Evolutionary conservation across 179 eudicot species (phyloP), one percentile per base, ranked within the genome.

Genomic region (Amaranthus tricolor): DNA sequence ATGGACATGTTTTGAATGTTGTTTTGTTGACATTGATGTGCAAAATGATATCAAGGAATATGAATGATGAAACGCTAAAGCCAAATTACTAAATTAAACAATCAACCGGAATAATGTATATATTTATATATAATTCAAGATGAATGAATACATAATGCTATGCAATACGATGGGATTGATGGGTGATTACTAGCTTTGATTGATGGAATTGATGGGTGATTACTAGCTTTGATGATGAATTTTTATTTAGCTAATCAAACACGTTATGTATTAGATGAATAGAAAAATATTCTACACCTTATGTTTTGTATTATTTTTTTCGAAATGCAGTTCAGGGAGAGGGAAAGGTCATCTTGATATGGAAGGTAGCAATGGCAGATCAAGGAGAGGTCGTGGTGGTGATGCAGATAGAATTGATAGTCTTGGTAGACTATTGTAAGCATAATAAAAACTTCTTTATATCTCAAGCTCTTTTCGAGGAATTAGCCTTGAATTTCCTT

Each of bases 381-480:
- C 92, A 54, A 83, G 85, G 81, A 88, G 91, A 17, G 72, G 88
- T 44, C 82, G 87, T 57, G 85, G 82, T 31, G 75, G 71, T 16
- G 66, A 50, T 62, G 76, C 84, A 69, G 86, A 88, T 73, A 91
- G 86, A 75, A 84, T 92, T 77, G 95, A 94, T 77, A 87, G 91
- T 62, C 94, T 94, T 71, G 98, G 95, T 66, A 87, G 97, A 77
- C 85, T 89, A 45, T 44, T 94, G 97, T 94, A 84, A 78, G 90
- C 47, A 48, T 31, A 20, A 9, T 17, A 13, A 24, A 6, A 44
- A 45, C 47, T 9, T 16, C 53, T 60, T 68, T 80, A 1, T 15
- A 53, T 5, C 8, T 31, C 52, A 44, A 7, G 19, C 53, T 17
- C 31, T 49, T 24, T 21, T 43, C 9, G 17, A 5, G 53, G 19